phyloP scores from a whole-genome alignment of 1,139 yeast species.

The Saccharomyces pastorianus region DNA sequence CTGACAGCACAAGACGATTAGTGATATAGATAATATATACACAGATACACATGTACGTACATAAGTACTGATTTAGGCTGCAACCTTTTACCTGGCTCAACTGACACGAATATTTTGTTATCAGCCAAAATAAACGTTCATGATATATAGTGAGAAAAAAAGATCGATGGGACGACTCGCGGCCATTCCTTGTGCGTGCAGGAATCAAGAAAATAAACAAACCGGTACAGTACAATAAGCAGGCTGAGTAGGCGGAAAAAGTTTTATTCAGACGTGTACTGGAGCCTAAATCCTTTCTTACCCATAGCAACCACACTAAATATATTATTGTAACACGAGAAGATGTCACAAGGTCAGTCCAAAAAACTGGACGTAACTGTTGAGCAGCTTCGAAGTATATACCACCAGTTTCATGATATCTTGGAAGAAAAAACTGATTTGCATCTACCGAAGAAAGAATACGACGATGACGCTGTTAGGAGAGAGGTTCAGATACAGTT shows the following conservation, averaged over 20 bases:
- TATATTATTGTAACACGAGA: neutral
- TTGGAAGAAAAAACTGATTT: constrained; percentile 19
- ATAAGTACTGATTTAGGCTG: neutral
- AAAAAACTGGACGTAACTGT: constrained; percentile 20
- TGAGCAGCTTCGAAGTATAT: constrained; percentile 24
- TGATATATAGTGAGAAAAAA: neutral
- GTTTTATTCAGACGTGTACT: neutral
- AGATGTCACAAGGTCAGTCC: neutral
- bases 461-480: constrained; percentile 7
- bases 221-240: neutral
- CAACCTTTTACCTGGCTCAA: neutral
- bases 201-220: neutral
- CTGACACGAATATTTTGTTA: neutral
- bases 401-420: constrained; percentile 23
- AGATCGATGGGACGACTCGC: neutral
- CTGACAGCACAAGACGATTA: neutral
- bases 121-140: neutral
- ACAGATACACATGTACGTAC: neutral
- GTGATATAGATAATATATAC: neutral
- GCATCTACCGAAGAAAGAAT: constrained; percentile 16
- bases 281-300: neutral
- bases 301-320: neutral
- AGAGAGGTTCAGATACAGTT: constrained; percentile 38
- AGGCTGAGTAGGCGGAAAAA: neutral
- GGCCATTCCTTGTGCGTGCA: neutral